A percentile compares a stretch with the other conserved stretches of the same genome.
Conservation (phyloP, 2,329 filamentous ascomycete genomes). For the Fusarium tanahbumbuense region DNA sequence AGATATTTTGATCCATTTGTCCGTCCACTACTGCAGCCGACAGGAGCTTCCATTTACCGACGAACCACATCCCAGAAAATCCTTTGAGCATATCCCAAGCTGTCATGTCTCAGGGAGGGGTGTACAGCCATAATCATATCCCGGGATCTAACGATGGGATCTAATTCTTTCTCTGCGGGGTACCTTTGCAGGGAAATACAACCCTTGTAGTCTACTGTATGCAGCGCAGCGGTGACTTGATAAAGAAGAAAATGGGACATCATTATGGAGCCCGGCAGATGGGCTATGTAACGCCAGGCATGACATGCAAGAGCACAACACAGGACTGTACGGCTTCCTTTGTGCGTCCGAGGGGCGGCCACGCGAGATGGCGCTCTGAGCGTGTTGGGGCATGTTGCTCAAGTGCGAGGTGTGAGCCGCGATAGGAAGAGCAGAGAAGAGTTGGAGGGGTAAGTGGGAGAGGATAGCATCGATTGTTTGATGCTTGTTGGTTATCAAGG, state of each 20-base stretch:
- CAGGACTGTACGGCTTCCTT: slow-evolving; percentile 23
- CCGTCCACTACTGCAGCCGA: slow-evolving; percentile 35
- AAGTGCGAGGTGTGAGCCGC: slow-evolving; percentile 39
- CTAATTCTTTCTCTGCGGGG: slow-evolving; percentile 1
- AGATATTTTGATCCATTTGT: slow-evolving; percentile 35
- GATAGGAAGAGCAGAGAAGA: slow-evolving; percentile 1
- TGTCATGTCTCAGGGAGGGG: slow-evolving; percentile 22
- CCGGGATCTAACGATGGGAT: background rate
- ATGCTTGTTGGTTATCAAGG: background rate
- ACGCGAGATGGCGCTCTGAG: slow-evolving; percentile 46
- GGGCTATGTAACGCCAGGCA: slow-evolving; percentile 41
- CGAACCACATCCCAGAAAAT: slow-evolving; percentile 26
- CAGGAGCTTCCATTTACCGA: slow-evolving; percentile 7
- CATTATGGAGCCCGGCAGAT: slow-evolving; percentile 37
- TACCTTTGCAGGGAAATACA: slow-evolving; percentile 16
- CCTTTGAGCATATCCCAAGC: background rate
- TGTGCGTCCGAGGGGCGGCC: slow-evolving; percentile 42
- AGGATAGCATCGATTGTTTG: background rate
- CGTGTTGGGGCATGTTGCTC: slow-evolving; percentile 29
- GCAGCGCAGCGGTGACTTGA: slow-evolving; percentile 8
- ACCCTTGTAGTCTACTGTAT: slow-evolving; percentile 23
- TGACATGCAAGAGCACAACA: slow-evolving; percentile 20
- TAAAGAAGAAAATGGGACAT: background rate
- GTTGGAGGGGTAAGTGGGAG: background rate
- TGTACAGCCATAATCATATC: background rate